phyloP scores from a whole-genome alignment of 345 rosid genomes.

The Citrus hindsii region DNA sequence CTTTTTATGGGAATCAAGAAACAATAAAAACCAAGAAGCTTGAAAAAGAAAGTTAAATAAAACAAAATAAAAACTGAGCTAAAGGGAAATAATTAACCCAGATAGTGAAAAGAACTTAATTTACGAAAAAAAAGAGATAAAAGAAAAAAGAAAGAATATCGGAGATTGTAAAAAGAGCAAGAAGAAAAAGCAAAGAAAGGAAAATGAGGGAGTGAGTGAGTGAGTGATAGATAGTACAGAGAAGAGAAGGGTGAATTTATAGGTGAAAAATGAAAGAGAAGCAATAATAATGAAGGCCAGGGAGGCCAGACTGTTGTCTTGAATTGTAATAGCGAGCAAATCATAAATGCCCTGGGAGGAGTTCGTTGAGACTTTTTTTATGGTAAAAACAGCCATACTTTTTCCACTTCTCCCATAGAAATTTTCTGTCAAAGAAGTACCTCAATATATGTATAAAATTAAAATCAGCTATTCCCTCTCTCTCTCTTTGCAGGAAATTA shows the following conservation, averaged over 20 bases:
- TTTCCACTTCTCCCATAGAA: not conserved
- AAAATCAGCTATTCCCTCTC: not conserved
- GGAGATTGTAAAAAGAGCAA: no score
- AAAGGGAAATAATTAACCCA: not conserved
- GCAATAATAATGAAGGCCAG: conserved; percentile 49
- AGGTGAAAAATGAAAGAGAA: conserved; percentile 35
- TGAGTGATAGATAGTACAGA: conserved; percentile 10
- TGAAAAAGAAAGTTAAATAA: not conserved
- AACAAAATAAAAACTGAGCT: not conserved
- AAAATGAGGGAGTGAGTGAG: not conserved
- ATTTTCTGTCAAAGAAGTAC: not conserved
- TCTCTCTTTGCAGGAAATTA: no score
- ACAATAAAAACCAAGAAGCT: not conserved
- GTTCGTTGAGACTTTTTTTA: conserved; percentile 39
- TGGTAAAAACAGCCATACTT: not conserved
- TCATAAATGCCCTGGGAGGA: conserved; percentile 54
- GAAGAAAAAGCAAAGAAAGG: no score
- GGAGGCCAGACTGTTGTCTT: conserved; percentile 61
- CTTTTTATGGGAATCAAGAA: not conserved
- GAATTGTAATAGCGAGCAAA: conserved; percentile 26
- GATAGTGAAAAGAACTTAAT: not conserved
- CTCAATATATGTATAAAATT: not conserved
- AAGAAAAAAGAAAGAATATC: no score
- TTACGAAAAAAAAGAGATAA: no score
- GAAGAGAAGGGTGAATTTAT: conserved; percentile 33